Evolutionary conservation across 1,284 basidiomycete genomes (phyloP).

Genomic region (Ceratobasidium sp.): DNA sequence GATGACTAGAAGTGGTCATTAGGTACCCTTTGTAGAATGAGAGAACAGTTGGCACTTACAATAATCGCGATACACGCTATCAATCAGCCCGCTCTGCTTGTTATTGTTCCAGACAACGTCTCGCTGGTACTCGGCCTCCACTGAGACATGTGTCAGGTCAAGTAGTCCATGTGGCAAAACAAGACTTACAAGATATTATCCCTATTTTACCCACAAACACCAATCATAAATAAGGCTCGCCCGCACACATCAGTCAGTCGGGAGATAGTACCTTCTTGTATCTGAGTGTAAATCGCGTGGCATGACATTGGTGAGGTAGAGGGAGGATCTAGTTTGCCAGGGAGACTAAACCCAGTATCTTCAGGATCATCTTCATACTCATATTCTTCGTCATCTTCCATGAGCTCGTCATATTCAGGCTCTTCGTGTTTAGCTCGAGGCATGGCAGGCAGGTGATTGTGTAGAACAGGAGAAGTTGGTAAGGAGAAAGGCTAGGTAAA

Average conservation of each 20-base stretch:
- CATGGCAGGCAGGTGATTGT: not conserved
- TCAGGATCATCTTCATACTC: conserved; percentile 12
- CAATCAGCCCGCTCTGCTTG: conserved; percentile 78
- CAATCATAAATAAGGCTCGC: not conserved
- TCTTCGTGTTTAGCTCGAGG: conserved; percentile 24
- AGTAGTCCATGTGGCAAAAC: conserved; percentile 1
- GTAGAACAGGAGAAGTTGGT: not conserved
- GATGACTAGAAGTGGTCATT: not conserved
- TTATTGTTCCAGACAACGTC: conserved; percentile 78
- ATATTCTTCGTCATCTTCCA: conserved; percentile 15
- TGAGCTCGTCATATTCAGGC: conserved; percentile 19
- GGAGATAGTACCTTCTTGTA: conserved; percentile 33
- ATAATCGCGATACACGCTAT: conserved; percentile 79
- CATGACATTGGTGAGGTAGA: conserved; percentile 24
- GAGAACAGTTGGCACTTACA: conserved; percentile 69
- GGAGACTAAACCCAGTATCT: conserved; percentile 19
- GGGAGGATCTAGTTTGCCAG: conserved; percentile 14
- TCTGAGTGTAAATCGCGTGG: conserved; percentile 36
- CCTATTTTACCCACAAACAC: conserved; percentile 8
- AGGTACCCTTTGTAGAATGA: conserved; percentile 60
- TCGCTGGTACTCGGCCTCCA: conserved; percentile 37
- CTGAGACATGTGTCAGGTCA: not conserved
- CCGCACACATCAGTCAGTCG: not conserved
- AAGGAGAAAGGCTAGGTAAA: not conserved
- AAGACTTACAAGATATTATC: conserved; percentile 28